These are phyloP conservation scores for Lipomyces japonicus DNA, from an alignment of 805 yeast species.

Conservation along the genomic window DNA sequence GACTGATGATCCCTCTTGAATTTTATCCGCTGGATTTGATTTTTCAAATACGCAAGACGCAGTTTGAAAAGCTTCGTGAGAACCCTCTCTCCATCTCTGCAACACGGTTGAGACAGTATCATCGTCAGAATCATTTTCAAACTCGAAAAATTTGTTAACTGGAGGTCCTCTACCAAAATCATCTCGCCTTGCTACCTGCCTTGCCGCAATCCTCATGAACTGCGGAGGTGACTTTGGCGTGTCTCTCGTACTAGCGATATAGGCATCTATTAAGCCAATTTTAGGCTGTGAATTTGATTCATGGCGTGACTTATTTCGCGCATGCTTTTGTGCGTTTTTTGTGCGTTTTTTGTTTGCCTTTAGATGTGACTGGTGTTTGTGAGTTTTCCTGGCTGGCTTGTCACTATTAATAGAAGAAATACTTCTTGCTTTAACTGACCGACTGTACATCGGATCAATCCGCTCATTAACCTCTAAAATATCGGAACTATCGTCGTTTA, in stretches of 20 bases:
- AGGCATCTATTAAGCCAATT: slow-evolving; percentile 27
- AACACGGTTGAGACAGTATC: slow-evolving; percentile 18
- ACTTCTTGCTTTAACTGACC: background rate
- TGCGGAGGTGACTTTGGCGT: slow-evolving; percentile 5
- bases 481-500: slow-evolving; percentile 1
- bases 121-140: slow-evolving; percentile 25
- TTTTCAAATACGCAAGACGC: slow-evolving; percentile 12
- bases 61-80: slow-evolving; percentile 25
- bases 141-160: slow-evolving; percentile 15
- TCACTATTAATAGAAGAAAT: too few relatives aligned
- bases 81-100: slow-evolving; percentile 26
- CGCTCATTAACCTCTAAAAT: slow-evolving; percentile 12
- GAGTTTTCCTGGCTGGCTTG: too few relatives aligned
- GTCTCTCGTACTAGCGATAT: slow-evolving; percentile 2
- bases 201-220: slow-evolving; percentile 23
- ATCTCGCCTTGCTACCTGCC: slow-evolving; percentile 14
- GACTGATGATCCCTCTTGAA: background rate
- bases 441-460: slow-evolving; percentile 12
- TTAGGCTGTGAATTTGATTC: slow-evolving; percentile 1
- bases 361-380: too few relatives aligned
- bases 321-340: background rate
- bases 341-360: background rate
- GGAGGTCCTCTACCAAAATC: slow-evolving; percentile 22
- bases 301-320: background rate
- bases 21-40: background rate